Conservation (phyloP, 257 asterid genomes). For the Phtheirospermum japonicum region DNA sequence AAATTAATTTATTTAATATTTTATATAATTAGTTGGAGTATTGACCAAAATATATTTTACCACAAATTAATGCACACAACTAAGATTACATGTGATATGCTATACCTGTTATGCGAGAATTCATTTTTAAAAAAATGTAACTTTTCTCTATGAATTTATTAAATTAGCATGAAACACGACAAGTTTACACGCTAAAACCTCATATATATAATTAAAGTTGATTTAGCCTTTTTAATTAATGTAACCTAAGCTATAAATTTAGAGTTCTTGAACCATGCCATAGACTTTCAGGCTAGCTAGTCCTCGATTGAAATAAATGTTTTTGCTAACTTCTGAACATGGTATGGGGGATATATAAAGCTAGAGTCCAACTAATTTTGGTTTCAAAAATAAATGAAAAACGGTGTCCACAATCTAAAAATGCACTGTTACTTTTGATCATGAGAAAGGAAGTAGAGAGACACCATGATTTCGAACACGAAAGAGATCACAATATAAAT, state of each 20-base stretch:
- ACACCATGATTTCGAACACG: conserved; percentile 41
- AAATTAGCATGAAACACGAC: background rate
- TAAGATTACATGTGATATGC: too few species aligned
- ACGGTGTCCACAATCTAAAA: conserved; percentile 17
- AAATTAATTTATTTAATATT: too few species aligned
- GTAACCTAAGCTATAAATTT: background rate
- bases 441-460: conserved; percentile 40
- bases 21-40: too few species aligned
- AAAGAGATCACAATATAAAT: conserved; percentile 30
- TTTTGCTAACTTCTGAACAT: conserved; percentile 9
- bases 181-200: background rate
- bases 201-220: background rate
- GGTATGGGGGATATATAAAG: conserved; percentile 15
- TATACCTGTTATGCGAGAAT: too few species aligned
- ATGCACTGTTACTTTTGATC: conserved; percentile 25
- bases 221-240: background rate
- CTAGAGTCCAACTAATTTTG: conserved; percentile 4
- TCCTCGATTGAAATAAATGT: background rate
- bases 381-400: conserved; percentile 8
- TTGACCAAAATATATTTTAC: too few species aligned
- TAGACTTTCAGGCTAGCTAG: background rate
- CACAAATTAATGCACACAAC: too few species aligned
- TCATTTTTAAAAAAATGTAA: too few species aligned
- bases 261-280: conserved; percentile 2
- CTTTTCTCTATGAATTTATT: too few species aligned